phyloP scores from a whole-genome alignment of 176 grass and related monocot species.

The Oryza longistaminata region DNA sequence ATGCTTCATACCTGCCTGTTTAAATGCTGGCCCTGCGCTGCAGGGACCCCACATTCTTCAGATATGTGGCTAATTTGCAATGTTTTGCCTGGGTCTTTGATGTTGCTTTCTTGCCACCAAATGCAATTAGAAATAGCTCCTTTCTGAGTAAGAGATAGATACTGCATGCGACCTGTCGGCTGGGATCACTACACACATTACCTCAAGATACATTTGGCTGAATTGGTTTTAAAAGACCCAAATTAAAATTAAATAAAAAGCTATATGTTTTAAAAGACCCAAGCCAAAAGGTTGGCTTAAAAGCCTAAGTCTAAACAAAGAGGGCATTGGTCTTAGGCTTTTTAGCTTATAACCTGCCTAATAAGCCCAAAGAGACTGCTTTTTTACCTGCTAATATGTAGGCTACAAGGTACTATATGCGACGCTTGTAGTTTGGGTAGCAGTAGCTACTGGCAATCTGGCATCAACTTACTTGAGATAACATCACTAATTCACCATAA shows the following conservation, averaged over 20 bases:
- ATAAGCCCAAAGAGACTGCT: neutral
- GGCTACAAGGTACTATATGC: neutral
- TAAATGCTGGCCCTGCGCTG: constrained; percentile 24
- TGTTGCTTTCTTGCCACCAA: constrained; percentile 27
- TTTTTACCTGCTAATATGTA: neutral
- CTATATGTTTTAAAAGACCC: too few species aligned
- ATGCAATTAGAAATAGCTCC: neutral
- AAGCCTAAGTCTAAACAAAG: too few species aligned
- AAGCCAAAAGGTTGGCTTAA: too few species aligned
- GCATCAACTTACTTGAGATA: neutral
- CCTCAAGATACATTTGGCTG: neutral
- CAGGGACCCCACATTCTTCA: neutral
- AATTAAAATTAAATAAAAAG: too few species aligned
- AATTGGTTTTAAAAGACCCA: neutral
- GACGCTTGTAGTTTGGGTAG: neutral
- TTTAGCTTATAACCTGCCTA: neutral
- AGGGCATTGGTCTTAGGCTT: too few species aligned
- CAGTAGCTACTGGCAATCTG: neutral
- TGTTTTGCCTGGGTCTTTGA: neutral
- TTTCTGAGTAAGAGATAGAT: neutral
- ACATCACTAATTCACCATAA: neutral
- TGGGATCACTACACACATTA: neutral
- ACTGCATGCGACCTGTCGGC: neutral
- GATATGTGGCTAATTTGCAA: constrained; percentile 24
- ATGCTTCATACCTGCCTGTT: constrained; percentile 11